phyloP scores from a whole-genome alignment of 148 eudicot genomes.

The Nepenthes mirabilis region DNA sequence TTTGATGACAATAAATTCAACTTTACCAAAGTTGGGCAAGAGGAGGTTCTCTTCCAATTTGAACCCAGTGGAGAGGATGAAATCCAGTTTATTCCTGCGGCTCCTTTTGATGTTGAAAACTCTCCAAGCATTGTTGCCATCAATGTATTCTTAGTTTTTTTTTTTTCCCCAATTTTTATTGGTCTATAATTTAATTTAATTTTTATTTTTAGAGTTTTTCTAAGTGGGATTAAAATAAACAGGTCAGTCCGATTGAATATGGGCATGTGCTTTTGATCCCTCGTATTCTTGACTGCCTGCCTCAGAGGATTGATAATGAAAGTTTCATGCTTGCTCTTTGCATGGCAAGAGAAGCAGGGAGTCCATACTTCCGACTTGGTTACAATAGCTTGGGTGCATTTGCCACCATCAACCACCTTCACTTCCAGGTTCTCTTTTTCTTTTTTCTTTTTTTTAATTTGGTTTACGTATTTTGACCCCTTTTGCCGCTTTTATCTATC shows the following conservation, averaged over 20 bases:
- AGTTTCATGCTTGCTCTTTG: constrained; percentile 73
- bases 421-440: constrained; percentile 50
- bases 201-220: background rate
- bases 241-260: constrained; percentile 96
- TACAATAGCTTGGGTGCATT: constrained; percentile 95
- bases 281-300: constrained; percentile 62
- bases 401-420: constrained; percentile 92
- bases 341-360: constrained; percentile 66
- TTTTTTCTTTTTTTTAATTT: background rate
- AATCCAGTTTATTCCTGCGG: constrained; percentile 32
- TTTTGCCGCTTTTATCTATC: background rate
- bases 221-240: constrained; percentile 5
- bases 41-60: constrained; percentile 71
- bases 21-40: constrained; percentile 85
- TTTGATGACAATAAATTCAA: constrained; percentile 79
- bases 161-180: background rate
- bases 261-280: constrained; percentile 89
- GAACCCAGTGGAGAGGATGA: constrained; percentile 37
- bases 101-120: constrained; percentile 26
- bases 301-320: constrained; percentile 65
- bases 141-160: constrained; percentile 30
- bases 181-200: background rate
- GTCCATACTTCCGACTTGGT: constrained; percentile 75
- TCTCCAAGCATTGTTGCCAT: constrained; percentile 78
- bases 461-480: background rate